Conservation (phyloP, 768 basidiomycete species). For the Kwoniella europaea region DNA sequence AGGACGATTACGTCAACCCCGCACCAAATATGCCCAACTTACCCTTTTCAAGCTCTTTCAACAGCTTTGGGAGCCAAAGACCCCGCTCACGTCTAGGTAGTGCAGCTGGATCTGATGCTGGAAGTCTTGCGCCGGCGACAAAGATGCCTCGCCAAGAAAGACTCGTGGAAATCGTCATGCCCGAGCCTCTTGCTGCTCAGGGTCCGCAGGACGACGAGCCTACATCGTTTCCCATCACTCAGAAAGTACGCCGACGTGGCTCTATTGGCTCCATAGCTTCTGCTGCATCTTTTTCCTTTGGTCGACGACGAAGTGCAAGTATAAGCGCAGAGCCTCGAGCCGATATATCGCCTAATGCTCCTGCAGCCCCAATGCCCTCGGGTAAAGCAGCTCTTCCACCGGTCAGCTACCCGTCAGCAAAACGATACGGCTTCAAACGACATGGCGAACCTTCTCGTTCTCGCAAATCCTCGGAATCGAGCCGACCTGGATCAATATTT, state of each 20-base stretch:
- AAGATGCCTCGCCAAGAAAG: slow-evolving; percentile 46
- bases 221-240: slow-evolving; percentile 2
- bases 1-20: slow-evolving; percentile 38
- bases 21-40: slow-evolving; percentile 6
- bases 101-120: slow-evolving; percentile 37
- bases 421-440: slow-evolving; percentile 54
- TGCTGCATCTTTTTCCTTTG: slow-evolving; percentile 33
- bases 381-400: slow-evolving; percentile 45
- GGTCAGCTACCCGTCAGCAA: slow-evolving; percentile 53
- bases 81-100: slow-evolving; percentile 36
- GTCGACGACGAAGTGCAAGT: slow-evolving; percentile 40
- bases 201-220: slow-evolving; percentile 13
- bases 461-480: slow-evolving; percentile 47
- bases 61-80: slow-evolving; percentile 17
- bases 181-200: slow-evolving; percentile 47
- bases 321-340: slow-evolving; percentile 12
- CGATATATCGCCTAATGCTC: background rate
- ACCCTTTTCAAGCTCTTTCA: slow-evolving; percentile 26
- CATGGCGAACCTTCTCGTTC: slow-evolving; percentile 38
- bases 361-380: slow-evolving; percentile 25
- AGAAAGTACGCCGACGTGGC: slow-evolving; percentile 33
- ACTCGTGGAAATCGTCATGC: slow-evolving; percentile 57
- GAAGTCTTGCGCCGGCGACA: slow-evolving; percentile 21
- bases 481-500: slow-evolving; percentile 52
- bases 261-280: slow-evolving; percentile 45